Conservation (phyloP, 805 yeast species). For the Millerago galiae region DNA sequence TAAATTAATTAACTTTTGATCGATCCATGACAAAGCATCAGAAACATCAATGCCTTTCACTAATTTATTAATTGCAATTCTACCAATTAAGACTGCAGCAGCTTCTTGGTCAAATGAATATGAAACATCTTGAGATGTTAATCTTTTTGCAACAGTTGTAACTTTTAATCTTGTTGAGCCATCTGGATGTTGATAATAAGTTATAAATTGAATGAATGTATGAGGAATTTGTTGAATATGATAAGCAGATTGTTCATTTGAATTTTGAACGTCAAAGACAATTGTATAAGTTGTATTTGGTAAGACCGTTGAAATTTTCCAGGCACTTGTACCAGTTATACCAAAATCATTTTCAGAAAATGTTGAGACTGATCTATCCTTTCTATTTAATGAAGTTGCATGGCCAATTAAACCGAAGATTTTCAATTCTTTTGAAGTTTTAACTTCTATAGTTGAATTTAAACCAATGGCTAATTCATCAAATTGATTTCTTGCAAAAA, state of each 20-base stretch:
- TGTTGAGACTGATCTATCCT: conserved; percentile 17
- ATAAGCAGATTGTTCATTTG: conserved; percentile 8
- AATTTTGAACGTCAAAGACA: conserved; percentile 42
- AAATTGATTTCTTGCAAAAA: conserved; percentile 34
- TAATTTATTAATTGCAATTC: conserved; percentile 37
- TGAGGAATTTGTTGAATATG: conserved; percentile 14
- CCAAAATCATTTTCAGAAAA: conserved; percentile 30
- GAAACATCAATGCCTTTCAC: conserved; percentile 27
- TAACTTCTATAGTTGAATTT: conserved; percentile 55
- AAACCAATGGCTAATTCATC: conserved; percentile 45
- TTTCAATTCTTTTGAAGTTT: conserved; percentile 42
- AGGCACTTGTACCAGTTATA: conserved; percentile 45
- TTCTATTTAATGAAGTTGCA: conserved; percentile 40
- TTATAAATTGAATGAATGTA: conserved; percentile 45
- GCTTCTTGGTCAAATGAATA: conserved; percentile 63
- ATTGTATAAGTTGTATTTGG: conserved; percentile 56
- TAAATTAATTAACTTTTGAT: conserved; percentile 39
- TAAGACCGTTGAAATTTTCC: conserved; percentile 52
- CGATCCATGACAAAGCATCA: conserved; percentile 44
- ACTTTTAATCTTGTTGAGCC: conserved; percentile 55
- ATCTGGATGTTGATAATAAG: conserved; percentile 56
- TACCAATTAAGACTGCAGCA: conserved; percentile 54
- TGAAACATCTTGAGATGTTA: conserved; percentile 37
- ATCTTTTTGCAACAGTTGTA: conserved; percentile 46
- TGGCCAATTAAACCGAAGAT: conserved; percentile 60